These are phyloP conservation scores for Prosopis cineraria DNA, from an alignment of 306 rosid species.

Conservation along the genomic window DNA sequence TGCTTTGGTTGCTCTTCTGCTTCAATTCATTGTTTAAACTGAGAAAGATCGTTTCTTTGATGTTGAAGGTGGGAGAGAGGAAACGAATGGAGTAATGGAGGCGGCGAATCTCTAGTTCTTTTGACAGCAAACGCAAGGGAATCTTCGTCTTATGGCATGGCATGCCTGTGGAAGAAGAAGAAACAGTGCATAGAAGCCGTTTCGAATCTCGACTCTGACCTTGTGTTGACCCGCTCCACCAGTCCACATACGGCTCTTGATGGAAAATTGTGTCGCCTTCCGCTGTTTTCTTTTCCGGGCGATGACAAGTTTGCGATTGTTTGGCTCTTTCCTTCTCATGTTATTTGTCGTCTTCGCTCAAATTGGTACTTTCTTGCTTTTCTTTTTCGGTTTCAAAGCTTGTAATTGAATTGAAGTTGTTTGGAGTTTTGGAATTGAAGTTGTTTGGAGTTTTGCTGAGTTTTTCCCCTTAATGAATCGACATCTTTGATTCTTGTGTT, in stretches of 20 bases:
- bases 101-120: conserved; percentile 29
- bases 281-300: conserved; percentile 31
- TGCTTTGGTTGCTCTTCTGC: conserved; percentile 3
- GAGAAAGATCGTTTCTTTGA: conserved; percentile 2
- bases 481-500: conserved; percentile 24
- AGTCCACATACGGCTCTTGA: conserved; percentile 34
- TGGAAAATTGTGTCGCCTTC: conserved; percentile 32
- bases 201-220: conserved; percentile 36
- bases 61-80: not conserved
- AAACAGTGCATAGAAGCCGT: conserved; percentile 34
- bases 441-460: not conserved
- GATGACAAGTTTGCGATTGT: conserved; percentile 46
- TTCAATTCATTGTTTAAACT: conserved; percentile 4
- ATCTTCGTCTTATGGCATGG: conserved; percentile 78
- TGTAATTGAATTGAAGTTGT: not conserved
- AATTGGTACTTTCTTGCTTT: conserved; percentile 58
- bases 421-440: not conserved
- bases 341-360: conserved; percentile 54
- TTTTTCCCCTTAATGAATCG: not conserved
- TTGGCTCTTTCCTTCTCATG: conserved; percentile 34
- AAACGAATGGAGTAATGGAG: conserved; percentile 12
- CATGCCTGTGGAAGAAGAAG: conserved; percentile 61
- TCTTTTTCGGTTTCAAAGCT: not conserved
- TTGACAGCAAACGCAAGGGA: conserved; percentile 16
- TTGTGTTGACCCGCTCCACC: conserved; percentile 45